Evolutionary conservation across 2,329 filamentous ascomycete genomes (phyloP), one percentile per base, ranked within the genome.

Genomic region (Cordyceps javanica): DNA sequence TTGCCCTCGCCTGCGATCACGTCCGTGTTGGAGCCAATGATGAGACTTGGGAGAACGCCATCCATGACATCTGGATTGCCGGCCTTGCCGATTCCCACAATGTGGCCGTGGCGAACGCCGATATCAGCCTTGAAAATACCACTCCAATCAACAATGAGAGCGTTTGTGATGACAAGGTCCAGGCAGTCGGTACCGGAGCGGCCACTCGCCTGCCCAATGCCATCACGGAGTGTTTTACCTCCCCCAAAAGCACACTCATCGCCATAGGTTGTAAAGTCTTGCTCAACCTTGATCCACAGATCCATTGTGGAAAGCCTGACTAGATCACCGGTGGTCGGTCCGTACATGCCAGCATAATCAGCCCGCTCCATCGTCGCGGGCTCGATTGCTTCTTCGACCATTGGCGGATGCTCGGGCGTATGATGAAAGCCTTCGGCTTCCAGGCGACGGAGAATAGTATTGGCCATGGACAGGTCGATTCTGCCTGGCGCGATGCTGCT

Each of bases 51-150:
- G 59, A 87, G 79, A 7, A 97, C 90, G 5, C 90, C 90, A 32
- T 94, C 88, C 93, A 97, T 97, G 48, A 96, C 85, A 72, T 97
- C 93, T n/a, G 93, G 93, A 67, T 97, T 97, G 21, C 93, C 93
- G 16, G 93, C 91, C 74, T 97, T 97, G 60, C 93, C 93, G 64
- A 97, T 93, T 0, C 85, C 93, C 30, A 87, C 86, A 66, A 97
- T 97, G 39, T 88, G 69, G 2, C 93, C 92, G 64, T 91, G 74
- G 72, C 94, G 96, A 70, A 97, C 86, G 28, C 93, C 93, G 68
- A 97, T 96, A 70, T 97, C 93, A 6, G 92, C 93, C 75, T 97
- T 97, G 79, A 90, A 95, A 67, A 97, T 96, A 48, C 93, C 93
- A 1, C 82, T 88, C 82, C 88, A 95, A 74, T 97, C 93, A 21